Evolutionary conservation across 129 eudicot species (phyloP).

Genomic region (Tagetes patula): DNA sequence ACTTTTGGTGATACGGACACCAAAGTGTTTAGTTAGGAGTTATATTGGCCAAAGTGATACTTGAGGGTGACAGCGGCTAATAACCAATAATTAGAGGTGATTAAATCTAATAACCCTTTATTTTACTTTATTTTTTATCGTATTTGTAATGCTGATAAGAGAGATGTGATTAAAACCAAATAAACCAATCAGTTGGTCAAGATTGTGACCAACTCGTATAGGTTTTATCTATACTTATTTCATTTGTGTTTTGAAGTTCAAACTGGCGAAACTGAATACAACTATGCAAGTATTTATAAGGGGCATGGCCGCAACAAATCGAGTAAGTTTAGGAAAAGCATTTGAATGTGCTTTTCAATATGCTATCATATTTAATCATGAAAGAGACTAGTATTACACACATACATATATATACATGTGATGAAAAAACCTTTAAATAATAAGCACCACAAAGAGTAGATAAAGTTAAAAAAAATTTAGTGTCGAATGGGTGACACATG

Average conservation of each 20-base stretch:
- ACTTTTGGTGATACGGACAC: too few species aligned
- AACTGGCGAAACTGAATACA: neutral
- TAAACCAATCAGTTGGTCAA: neutral
- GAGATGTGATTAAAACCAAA: neutral
- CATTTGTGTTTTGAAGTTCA: neutral
- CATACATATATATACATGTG: too few species aligned
- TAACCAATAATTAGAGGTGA: too few species aligned
- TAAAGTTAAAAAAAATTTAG: neutral
- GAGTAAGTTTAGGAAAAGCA: neutral
- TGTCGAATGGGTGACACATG: conserved; percentile 2
- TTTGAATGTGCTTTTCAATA: neutral
- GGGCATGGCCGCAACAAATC: neutral
- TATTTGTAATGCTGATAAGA: neutral
- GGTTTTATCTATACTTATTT: neutral
- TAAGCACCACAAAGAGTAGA: neutral
- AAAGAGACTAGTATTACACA: neutral
- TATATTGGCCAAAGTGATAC: too few species aligned
- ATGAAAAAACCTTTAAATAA: neutral
- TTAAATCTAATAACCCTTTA: too few species aligned
- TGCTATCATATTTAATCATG: neutral
- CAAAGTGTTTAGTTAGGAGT: too few species aligned
- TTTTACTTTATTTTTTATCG: neutral
- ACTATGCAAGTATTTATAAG: neutral
- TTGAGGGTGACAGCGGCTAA: too few species aligned
- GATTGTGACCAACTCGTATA: neutral